Conservation (phyloP, 108 stramenopile species). For the Discostella pseudostelligera region DNA sequence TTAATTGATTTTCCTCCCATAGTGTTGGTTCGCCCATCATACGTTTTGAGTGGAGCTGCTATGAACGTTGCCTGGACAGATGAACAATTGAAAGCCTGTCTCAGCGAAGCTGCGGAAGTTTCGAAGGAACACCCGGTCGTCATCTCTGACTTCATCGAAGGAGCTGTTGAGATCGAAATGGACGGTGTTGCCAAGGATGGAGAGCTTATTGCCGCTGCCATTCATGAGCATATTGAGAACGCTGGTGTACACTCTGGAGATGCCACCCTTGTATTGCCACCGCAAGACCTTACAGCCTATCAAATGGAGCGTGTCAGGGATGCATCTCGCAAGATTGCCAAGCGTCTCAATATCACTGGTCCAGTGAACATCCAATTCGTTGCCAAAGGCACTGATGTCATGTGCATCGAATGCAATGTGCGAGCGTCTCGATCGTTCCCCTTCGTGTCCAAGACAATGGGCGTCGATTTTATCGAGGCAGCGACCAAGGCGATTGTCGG, state of each 20-base stretch:
- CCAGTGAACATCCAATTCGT: slow-evolving; percentile 99
- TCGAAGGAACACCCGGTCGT: slow-evolving; percentile 97
- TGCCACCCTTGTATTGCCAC: slow-evolving; percentile 91
- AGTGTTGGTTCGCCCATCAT: slow-evolving; percentile 96
- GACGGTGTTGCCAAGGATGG: slow-evolving; percentile 97
- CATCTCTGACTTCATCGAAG: slow-evolving; percentile 95
- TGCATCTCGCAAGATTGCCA: slow-evolving; percentile 88
- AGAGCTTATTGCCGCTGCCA: slow-evolving; percentile 92
- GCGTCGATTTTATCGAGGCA: slow-evolving; percentile 95
- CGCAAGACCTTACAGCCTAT: slow-evolving; percentile 85
- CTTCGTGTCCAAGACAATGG: slow-evolving; percentile 99
- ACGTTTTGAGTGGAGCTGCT: slow-evolving; percentile 97
- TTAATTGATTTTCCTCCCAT: slow-evolving; percentile 8
- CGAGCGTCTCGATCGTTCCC: slow-evolving; percentile 97
- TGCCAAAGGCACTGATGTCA: slow-evolving; percentile 95
- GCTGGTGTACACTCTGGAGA: slow-evolving; percentile 98
- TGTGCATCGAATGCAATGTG: slow-evolving; percentile 98
- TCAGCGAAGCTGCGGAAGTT: slow-evolving; percentile 91
- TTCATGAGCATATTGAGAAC: slow-evolving; percentile 98
- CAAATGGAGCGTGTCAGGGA: slow-evolving; percentile 82
- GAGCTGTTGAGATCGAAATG: slow-evolving; percentile 95
- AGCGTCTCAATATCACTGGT: slow-evolving; percentile 94
- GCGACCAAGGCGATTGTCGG: slow-evolving; percentile 93
- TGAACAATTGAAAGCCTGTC: slow-evolving; percentile 83
- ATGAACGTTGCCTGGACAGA: slow-evolving; percentile 97